Percentiles rank a stretch among this genome's conserved stretches.
Evolutionary conservation across 495 filamentous ascomycete genomes (phyloP).

Genomic region (Penicillium egyptiacum): DNA sequence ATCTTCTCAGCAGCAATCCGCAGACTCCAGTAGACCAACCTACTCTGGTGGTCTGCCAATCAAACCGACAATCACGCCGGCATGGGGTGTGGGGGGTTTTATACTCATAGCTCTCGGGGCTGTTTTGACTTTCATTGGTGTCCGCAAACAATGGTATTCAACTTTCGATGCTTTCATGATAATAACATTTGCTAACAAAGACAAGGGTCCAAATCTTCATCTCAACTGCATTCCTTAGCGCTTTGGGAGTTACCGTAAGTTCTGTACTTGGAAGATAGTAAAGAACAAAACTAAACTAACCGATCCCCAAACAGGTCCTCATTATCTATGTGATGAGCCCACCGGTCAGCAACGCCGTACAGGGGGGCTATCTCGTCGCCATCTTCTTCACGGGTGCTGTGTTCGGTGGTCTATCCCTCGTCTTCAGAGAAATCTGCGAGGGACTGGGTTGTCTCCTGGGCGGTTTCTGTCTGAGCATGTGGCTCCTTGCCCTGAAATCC

Average conservation of each 20-base stretch:
- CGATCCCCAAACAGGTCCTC: slow-evolving; percentile 52
- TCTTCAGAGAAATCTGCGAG: slow-evolving; percentile 86
- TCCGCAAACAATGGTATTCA: slow-evolving; percentile 66
- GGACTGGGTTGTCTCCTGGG: slow-evolving; percentile 84
- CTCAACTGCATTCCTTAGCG: slow-evolving; percentile 70
- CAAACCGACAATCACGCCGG: slow-evolving; percentile 73
- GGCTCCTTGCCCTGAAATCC: slow-evolving; percentile 74
- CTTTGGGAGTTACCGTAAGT: slow-evolving; percentile 68
- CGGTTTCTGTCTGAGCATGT: slow-evolving; percentile 88
- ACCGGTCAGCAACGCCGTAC: slow-evolving; percentile 71
- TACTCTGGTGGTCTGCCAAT: slow-evolving; percentile 60
- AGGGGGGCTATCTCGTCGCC: slow-evolving; percentile 88
- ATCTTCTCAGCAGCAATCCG: slow-evolving; percentile 4
- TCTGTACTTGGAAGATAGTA: not conserved
- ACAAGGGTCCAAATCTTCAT: slow-evolving; percentile 73
- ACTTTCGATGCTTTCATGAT: no score
- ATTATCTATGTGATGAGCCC: slow-evolving; percentile 89
- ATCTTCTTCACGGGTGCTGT: slow-evolving; percentile 71
- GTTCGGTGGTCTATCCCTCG: slow-evolving; percentile 70
- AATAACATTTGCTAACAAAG: slow-evolving; percentile 6
- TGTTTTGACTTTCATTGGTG: slow-evolving; percentile 72
- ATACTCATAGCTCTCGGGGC: slow-evolving; percentile 70
- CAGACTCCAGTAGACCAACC: slow-evolving; percentile 24
- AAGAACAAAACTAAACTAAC: slow-evolving; percentile 8
- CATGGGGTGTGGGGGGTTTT: slow-evolving; percentile 73